A percentile compares a stretch with the other conserved stretches of the same genome.
These are phyloP conservation scores for Pisolithus tinctorius DNA, from an alignment of 768 basidiomycete species.

Conservation along the genomic window DNA sequence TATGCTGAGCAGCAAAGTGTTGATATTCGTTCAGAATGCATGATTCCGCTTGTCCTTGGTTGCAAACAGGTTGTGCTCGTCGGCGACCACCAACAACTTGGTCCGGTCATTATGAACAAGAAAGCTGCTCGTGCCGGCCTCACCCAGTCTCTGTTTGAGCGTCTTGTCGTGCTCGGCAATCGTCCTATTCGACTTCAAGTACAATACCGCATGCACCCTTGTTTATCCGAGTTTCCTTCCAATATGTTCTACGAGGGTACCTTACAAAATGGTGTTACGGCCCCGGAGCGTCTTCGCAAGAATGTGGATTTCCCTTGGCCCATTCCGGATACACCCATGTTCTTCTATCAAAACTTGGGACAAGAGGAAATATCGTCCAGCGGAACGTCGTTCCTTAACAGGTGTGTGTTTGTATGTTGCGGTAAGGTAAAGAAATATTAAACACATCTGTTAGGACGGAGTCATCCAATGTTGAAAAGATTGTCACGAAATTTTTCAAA, in stretches of 20 bases:
- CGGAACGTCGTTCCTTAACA: slow-evolving; percentile 96
- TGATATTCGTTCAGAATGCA: slow-evolving; percentile 65
- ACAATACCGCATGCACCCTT: slow-evolving; percentile 99
- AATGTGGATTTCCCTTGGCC: slow-evolving; percentile 99
- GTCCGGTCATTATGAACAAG: slow-evolving; percentile 99
- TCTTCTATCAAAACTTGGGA: slow-evolving; percentile 98
- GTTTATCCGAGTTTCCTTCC: slow-evolving; percentile 96
- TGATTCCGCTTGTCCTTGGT: slow-evolving; percentile 97
- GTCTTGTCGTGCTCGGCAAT: slow-evolving; percentile 91
- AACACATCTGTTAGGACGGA: slow-evolving; percentile 64
- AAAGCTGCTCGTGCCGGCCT: slow-evolving; percentile 98
- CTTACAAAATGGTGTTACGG: slow-evolving; percentile 97
- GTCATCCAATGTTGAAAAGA: slow-evolving; percentile 98
- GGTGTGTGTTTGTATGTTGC: slow-evolving; percentile 32
- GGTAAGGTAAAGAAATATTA: not conserved
- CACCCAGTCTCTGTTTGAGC: slow-evolving; percentile 96
- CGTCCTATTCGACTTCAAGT: slow-evolving; percentile 97
- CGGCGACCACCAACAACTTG: slow-evolving; percentile 94
- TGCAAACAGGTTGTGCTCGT: slow-evolving; percentile 99
- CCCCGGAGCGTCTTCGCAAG: slow-evolving; percentile 93
- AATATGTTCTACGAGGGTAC: slow-evolving; percentile 99
- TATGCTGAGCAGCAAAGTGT: slow-evolving; percentile 2
- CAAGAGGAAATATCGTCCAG: slow-evolving; percentile 99
- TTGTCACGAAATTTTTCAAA: slow-evolving; percentile 99
- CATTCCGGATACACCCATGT: slow-evolving; percentile 95